Conservation (phyloP, 345 rosid genomes). For the Clausena lansium region DNA sequence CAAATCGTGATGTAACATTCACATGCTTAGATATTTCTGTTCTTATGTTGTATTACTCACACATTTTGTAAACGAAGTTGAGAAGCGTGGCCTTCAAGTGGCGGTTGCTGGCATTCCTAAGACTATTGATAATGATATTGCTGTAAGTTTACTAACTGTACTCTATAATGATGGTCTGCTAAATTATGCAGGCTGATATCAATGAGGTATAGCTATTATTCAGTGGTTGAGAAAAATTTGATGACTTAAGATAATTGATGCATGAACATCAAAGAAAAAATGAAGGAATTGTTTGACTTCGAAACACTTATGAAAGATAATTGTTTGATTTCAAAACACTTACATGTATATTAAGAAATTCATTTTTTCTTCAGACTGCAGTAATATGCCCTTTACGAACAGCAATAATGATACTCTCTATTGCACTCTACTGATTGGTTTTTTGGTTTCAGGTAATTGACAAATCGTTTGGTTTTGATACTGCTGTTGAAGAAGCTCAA, state of each 20-base stretch:
- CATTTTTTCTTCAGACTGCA: not conserved
- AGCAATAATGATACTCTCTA: not conserved
- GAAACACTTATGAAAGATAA: not conserved
- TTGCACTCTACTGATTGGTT: no score
- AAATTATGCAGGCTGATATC: no score
- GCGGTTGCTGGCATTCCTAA: no score
- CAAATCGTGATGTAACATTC: not conserved
- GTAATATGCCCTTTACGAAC: not conserved
- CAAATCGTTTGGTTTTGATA: no score
- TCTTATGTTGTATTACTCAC: conserved; percentile 10
- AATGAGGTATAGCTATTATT: no score
- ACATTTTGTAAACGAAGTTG: conserved; percentile 66
- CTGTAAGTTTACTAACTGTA: no score
- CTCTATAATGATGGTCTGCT: no score
- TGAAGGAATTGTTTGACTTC: not conserved
- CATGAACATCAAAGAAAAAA: not conserved
- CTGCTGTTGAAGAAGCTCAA: no score
- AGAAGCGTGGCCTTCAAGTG: conserved; percentile 79
- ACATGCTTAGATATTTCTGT: not conserved
- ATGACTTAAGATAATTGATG: not conserved
- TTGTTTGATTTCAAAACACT: not conserved
- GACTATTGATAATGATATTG: no score
- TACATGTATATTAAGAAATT: not conserved
- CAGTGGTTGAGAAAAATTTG: not conserved
- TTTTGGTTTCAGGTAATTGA: no score